Evolutionary conservation across 73 alveolate genomes (phyloP), one percentile per base, ranked within the genome.

Genomic region (Paramecium sonneborni): DNA sequence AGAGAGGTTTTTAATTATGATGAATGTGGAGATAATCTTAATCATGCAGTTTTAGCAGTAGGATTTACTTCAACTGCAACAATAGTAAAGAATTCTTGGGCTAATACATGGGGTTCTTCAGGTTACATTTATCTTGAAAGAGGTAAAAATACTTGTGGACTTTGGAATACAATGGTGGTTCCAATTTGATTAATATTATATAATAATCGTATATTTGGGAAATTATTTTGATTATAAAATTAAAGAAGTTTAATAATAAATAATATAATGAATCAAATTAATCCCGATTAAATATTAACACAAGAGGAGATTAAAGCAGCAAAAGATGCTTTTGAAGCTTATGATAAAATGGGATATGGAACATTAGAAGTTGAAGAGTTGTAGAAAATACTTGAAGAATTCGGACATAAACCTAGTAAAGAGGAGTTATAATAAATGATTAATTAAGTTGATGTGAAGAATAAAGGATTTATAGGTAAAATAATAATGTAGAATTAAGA

Each of bases 391-490:
- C 85, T 95, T 35, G 98, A 95, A 34, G 94, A 85, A 93, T 93
- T 96, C 94, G 99, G 99, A 7, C 92, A 94, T 62, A 91, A 94
- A 84, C 97, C 98, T 5, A 93, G 62, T 43, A 46, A 79, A 44
- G 72, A 79, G 20, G 90, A 79, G 55, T 39, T 96, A 23, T 95
- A 93, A 44, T 84, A 94, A 76, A 96, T 96, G 97, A 95, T 96
- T 15, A 93, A 92, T 38, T 97, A 96, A 69, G 99, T 96, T 55
- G 99, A 96, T 85, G 95, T 92, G 14, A 96, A 96, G 69, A 96
- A 96, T 93, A 93, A 95, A 84, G 96, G 96, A 20, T 70, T 68
- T 24, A 92, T 93, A 46, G 89, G 86, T 72, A 72, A 28, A 28
- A 28, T 6, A 26, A 26, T 48, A 12, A 32, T 9, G 35, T 15